These are phyloP conservation scores for Pythium pyrilobum DNA, from an alignment of 352 stramenopile species.

Conservation along the genomic window DNA sequence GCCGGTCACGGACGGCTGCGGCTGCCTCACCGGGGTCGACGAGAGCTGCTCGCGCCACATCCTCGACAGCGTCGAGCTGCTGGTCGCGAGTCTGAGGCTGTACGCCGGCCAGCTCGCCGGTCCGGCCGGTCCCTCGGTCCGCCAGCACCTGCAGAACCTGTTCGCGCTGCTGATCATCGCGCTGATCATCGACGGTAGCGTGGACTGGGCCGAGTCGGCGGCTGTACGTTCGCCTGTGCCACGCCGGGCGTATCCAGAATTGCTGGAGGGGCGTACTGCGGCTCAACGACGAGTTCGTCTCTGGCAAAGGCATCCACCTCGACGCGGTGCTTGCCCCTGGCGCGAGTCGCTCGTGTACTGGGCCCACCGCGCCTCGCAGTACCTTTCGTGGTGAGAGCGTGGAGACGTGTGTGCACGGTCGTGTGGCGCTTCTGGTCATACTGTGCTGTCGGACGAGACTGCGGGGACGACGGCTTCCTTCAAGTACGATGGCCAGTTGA, in stretches of 20 bases:
- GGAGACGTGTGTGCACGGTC: too few species aligned
- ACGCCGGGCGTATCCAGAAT: slow-evolving; percentile 31
- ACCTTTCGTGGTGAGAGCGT: too few species aligned
- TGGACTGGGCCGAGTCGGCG: slow-evolving; percentile 40
- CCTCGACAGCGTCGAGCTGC: slow-evolving; percentile 30
- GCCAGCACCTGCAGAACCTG: slow-evolving; percentile 33
- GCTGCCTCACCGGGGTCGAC: slow-evolving; percentile 14
- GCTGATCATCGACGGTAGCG: slow-evolving; percentile 37
- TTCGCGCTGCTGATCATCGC: slow-evolving; percentile 39
- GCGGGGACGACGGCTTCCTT: too few species aligned
- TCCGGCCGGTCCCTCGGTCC: not conserved
- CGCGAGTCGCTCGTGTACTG: too few species aligned
- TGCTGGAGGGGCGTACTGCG: slow-evolving; percentile 30
- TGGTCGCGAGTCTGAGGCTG: slow-evolving; percentile 22
- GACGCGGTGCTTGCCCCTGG: slow-evolving; percentile 23
- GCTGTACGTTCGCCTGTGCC: slow-evolving; percentile 37
- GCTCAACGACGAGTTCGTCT: slow-evolving; percentile 35
- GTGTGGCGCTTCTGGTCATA: too few species aligned
- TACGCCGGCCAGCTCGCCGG: not conserved
- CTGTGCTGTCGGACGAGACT: too few species aligned
- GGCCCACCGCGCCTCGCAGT: too few species aligned
- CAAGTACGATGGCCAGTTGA: too few species aligned
- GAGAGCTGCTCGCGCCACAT: slow-evolving; percentile 24
- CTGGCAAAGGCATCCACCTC: slow-evolving; percentile 24
- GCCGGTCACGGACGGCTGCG: slow-evolving; percentile 27